Conservation (phyloP, 345 rosid species). For the Triadica sebifera region DNA sequence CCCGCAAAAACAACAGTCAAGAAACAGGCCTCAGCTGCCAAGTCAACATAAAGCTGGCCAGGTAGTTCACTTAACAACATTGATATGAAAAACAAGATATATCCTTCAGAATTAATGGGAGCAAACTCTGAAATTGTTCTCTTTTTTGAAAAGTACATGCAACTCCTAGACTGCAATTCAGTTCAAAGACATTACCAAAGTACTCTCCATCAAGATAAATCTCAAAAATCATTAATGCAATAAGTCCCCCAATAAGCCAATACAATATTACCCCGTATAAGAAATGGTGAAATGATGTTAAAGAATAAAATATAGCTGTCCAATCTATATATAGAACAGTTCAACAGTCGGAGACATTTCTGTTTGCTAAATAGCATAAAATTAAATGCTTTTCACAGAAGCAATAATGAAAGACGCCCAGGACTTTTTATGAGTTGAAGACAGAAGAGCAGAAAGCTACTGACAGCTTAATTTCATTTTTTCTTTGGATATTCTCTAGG, state of each 20-base stretch:
- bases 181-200: no score
- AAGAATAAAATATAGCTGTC: neutral
- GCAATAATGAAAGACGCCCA: neutral
- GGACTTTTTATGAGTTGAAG: neutral
- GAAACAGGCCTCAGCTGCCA: no score
- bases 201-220: neutral
- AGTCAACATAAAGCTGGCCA: no score
- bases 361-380: neutral
- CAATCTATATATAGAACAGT: neutral
- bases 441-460: neutral
- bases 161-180: no score
- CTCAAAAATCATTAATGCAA: neutral
- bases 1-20: no score
- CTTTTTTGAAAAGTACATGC: no score
- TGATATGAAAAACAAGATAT: no score
- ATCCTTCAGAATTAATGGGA: no score
- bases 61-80: no score
- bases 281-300: neutral
- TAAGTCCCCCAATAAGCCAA: neutral
- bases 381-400: neutral
- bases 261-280: neutral
- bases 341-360: neutral
- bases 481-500: conserved; percentile 83
- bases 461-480: conserved; percentile 18
- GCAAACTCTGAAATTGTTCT: no score